Evolutionary conservation across 768 basidiomycete species (phyloP).

Genomic region (Phylloporus sp.): DNA sequence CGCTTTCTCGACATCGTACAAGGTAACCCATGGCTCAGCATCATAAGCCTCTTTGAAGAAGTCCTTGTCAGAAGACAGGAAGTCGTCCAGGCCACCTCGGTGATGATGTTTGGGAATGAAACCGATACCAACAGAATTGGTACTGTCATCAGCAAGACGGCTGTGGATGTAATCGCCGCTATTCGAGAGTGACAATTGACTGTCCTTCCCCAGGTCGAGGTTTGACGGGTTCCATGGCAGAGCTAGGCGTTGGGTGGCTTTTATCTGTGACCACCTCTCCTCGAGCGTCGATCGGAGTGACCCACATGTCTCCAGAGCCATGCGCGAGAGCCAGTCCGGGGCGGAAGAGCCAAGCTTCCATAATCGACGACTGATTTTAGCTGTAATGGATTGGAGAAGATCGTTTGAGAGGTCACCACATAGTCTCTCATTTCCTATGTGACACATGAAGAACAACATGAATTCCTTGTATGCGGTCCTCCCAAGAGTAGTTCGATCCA

Average conservation of each 20-base stretch:
- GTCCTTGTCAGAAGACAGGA: constrained; percentile 5
- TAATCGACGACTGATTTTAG: constrained; percentile 38
- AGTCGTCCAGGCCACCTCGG: constrained; percentile 13
- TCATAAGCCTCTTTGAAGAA: constrained; percentile 7
- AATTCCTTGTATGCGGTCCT: constrained; percentile 30
- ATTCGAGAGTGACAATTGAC: constrained; percentile 29
- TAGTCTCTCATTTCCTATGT: constrained; percentile 4
- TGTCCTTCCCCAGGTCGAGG: constrained; percentile 31
- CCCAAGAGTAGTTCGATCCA: constrained; percentile 15
- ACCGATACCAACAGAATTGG: rapidly evolving
- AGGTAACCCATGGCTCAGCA: constrained; percentile 9
- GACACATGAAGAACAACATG: constrained; percentile 29
- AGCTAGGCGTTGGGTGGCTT: constrained; percentile 22
- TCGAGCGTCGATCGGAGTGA: constrained; percentile 22
- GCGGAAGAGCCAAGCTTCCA: constrained; percentile 31
- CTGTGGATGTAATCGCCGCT: constrained; percentile 28
- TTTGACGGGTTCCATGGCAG: constrained; percentile 28
- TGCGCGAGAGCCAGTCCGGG: constrained; percentile 11
- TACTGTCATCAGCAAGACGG: constrained; percentile 4
- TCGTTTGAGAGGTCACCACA: constrained; percentile 24
- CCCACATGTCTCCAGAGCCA: constrained; percentile 3
- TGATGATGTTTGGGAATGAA: constrained; percentile 3
- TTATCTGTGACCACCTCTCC: constrained; percentile 35
- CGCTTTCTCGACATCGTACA: constrained; percentile 37
- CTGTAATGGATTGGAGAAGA: constrained; percentile 33